Evolutionary conservation across 176 grass and related monocot species (phyloP).

Genomic region (Rhipidocladum racemiflorum): DNA sequence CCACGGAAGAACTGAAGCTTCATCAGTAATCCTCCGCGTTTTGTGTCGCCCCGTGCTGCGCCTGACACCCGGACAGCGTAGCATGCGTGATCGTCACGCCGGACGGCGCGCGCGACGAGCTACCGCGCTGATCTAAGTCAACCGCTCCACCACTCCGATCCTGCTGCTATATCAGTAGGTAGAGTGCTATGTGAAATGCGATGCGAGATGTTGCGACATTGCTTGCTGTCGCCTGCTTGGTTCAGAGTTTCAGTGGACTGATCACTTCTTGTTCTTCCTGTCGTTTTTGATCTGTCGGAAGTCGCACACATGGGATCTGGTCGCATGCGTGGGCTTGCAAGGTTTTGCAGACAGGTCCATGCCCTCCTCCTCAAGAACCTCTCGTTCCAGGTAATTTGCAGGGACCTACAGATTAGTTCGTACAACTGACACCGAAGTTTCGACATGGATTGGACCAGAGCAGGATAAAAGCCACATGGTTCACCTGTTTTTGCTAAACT

Average conservation of each 20-base stretch:
- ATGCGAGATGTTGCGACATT: background rate
- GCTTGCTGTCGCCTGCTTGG: background rate
- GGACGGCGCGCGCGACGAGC: background rate
- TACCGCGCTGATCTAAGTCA: background rate
- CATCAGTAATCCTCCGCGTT: background rate
- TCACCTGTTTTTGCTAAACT: too few relatives aligned
- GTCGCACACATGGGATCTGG: background rate
- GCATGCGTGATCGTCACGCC: constrained; percentile 40
- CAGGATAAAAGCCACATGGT: too few relatives aligned
- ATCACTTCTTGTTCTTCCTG: background rate
- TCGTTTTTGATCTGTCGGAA: background rate
- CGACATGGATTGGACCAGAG: too few relatives aligned
- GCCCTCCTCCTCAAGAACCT: constrained; percentile 55
- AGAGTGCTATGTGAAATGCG: background rate
- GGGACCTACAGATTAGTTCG: too few relatives aligned
- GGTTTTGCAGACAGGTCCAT: constrained; percentile 42
- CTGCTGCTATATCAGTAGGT: background rate
- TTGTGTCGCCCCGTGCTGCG: background rate
- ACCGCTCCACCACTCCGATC: background rate
- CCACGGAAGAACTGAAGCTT: constrained; percentile 28
- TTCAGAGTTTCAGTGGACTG: background rate
- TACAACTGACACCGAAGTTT: too few relatives aligned
- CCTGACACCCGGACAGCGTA: background rate
- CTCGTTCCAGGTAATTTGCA: constrained; percentile 39
- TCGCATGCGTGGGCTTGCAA: background rate